phyloP scores from a whole-genome alignment of 148 eudicot species.

The Silene uniflora region DNA sequence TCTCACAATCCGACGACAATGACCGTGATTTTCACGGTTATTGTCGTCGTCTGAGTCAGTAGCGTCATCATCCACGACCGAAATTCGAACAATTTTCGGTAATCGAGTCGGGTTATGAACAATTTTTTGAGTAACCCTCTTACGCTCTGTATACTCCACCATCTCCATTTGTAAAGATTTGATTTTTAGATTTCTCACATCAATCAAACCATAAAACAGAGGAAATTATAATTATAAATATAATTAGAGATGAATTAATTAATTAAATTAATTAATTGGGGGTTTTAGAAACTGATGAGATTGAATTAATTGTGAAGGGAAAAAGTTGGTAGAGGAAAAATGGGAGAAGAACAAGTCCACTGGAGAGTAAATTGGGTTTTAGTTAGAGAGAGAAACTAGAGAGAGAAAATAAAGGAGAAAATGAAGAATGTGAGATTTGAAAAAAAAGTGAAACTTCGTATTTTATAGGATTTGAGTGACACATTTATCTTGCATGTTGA shows the following conservation, averaged over 20 bases:
- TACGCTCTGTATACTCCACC: conserved; percentile 20
- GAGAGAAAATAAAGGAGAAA: neutral
- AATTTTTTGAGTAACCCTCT: neutral
- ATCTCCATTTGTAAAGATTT: neutral
- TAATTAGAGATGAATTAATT: neutral
- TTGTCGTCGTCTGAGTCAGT: conserved; percentile 47
- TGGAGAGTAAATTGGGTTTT: neutral
- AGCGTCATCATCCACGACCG: conserved; percentile 47
- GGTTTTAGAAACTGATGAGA: too few relatives aligned
- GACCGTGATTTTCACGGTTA: neutral
- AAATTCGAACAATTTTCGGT: conserved; percentile 37
- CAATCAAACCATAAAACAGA: neutral
- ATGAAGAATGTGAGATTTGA: neutral
- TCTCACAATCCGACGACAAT: conserved; percentile 24
- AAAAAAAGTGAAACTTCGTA: neutral
- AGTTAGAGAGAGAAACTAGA: neutral
- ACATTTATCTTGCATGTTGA: neutral
- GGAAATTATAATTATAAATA: neutral
- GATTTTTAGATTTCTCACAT: neutral
- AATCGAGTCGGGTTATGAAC: neutral
- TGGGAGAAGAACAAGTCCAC: neutral
- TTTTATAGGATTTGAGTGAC: conserved; percentile 13
- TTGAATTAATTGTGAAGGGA: neutral
- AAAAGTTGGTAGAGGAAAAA: neutral
- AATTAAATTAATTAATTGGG: neutral